These are phyloP conservation scores for Tremella fuciformis DNA, from an alignment of 768 basidiomycete species.

Conservation along the genomic window DNA sequence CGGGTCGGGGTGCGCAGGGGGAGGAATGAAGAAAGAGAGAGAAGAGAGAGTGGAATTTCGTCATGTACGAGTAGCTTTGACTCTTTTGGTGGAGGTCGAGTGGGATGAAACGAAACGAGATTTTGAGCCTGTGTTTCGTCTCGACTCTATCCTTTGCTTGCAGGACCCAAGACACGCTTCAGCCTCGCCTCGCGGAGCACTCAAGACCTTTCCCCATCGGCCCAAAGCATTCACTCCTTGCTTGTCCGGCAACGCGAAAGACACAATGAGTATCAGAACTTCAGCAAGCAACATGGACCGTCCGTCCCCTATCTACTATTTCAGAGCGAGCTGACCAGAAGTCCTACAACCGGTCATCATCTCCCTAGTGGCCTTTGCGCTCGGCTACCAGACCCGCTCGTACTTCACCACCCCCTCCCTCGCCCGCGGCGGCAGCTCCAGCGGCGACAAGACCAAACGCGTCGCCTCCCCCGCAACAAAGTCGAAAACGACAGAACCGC, in stretches of 20 bases:
- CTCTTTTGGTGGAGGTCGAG: too few species aligned
- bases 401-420: slow-evolving; percentile 18
- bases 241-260: too few species aligned
- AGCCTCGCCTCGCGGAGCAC: too few species aligned
- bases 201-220: too few species aligned
- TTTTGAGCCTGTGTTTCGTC: neutral
- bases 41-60: neutral
- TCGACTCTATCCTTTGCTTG: too few species aligned
- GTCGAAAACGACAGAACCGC: neutral
- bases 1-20: neutral
- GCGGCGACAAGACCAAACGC: slow-evolving; percentile 5
- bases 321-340: slow-evolving; percentile 1
- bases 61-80: too few species aligned
- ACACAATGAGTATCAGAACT: too few species aligned
- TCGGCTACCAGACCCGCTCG: slow-evolving; percentile 37
- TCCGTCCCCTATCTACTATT: neutral
- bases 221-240: too few species aligned
- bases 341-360: slow-evolving; percentile 33
- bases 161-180: too few species aligned
- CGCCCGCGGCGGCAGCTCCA: slow-evolving; percentile 8
- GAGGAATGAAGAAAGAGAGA: slow-evolving; percentile 6
- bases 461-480: neutral
- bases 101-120: too few species aligned
- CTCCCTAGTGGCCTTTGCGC: slow-evolving; percentile 33
- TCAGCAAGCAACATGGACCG: neutral